Evolutionary conservation across 108 stramenopile genomes (phyloP).

Genomic region (Fragilariopsis cylindrus): DNA sequence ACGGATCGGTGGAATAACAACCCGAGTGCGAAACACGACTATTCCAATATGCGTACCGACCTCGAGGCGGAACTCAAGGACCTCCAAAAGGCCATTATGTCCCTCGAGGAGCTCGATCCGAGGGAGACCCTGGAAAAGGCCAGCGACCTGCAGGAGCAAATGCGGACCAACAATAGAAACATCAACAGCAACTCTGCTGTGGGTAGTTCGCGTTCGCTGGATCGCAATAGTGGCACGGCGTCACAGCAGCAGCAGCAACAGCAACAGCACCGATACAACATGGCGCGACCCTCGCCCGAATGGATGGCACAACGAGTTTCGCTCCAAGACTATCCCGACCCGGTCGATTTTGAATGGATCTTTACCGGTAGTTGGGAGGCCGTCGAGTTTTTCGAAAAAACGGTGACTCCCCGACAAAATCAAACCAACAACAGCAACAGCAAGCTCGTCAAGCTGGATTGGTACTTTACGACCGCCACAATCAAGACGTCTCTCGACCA

Average conservation of each 20-base stretch:
- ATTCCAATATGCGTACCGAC: constrained; percentile 31
- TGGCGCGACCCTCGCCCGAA: constrained; percentile 17
- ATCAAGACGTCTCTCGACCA: constrained; percentile 57
- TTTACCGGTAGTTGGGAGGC: constrained; percentile 51
- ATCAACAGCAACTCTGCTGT: no score
- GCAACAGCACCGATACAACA: constrained; percentile 32
- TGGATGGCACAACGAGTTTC: constrained; percentile 35
- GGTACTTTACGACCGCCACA: constrained; percentile 59
- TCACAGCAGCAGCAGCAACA: neutral
- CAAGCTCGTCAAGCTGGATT: constrained; percentile 50
- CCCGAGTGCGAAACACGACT: constrained; percentile 36
- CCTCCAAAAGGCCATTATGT: constrained; percentile 27
- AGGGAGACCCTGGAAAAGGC: neutral
- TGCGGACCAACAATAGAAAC: constrained; percentile 1
- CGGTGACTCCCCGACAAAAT: neutral
- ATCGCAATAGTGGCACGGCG: neutral
- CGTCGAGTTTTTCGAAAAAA: constrained; percentile 62
- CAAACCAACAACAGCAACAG: constrained; percentile 4
- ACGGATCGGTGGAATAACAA: constrained; percentile 52
- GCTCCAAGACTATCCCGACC: constrained; percentile 50
- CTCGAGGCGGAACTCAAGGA: constrained; percentile 32
- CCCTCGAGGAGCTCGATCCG: constrained; percentile 23
- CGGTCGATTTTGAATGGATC: constrained; percentile 56
- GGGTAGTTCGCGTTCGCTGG: neutral
- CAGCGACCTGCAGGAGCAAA: constrained; percentile 8